A percentile compares a stretch with the other conserved stretches of the same genome.
phyloP scores from a whole-genome alignment of 2,329 filamentous ascomycete species.

The Hymenoscyphus infarciens region DNA sequence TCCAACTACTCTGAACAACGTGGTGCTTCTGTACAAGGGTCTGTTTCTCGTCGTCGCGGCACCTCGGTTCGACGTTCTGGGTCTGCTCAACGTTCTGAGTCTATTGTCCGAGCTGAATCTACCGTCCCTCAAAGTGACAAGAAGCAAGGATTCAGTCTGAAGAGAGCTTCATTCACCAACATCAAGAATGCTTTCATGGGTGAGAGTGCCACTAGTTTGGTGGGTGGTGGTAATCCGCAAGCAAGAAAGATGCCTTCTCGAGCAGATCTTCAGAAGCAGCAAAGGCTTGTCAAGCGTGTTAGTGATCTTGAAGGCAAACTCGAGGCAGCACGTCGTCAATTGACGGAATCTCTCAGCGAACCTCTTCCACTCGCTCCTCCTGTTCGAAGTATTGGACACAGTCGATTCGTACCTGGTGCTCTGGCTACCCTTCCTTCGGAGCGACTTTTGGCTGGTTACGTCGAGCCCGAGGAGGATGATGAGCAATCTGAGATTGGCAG shows the following conservation, averaged over 20 bases:
- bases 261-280: constrained; percentile 54
- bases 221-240: constrained; percentile 12
- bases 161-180: constrained; percentile 21
- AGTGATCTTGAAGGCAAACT: constrained; percentile 59
- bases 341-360: constrained; percentile 46
- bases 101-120: constrained; percentile 13
- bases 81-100: constrained; percentile 13
- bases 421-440: constrained; percentile 45
- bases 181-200: constrained; percentile 22
- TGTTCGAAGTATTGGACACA: constrained; percentile 32
- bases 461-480: constrained; percentile 16
- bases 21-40: neutral
- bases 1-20: constrained; percentile 1
- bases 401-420: constrained; percentile 40
- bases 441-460: constrained; percentile 39
- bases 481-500: constrained; percentile 19
- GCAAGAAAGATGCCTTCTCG: constrained; percentile 47
- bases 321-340: constrained; percentile 50
- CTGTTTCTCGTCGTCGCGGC: neutral
- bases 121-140: constrained; percentile 10
- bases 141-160: constrained; percentile 22
- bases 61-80: neutral
- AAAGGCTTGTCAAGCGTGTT: constrained; percentile 55
- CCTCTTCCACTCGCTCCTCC: constrained; percentile 28
- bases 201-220: constrained; percentile 11